These are phyloP conservation scores for Nakazawaea laoshanensis DNA, from an alignment of 805 yeast species.

Conservation along the genomic window DNA sequence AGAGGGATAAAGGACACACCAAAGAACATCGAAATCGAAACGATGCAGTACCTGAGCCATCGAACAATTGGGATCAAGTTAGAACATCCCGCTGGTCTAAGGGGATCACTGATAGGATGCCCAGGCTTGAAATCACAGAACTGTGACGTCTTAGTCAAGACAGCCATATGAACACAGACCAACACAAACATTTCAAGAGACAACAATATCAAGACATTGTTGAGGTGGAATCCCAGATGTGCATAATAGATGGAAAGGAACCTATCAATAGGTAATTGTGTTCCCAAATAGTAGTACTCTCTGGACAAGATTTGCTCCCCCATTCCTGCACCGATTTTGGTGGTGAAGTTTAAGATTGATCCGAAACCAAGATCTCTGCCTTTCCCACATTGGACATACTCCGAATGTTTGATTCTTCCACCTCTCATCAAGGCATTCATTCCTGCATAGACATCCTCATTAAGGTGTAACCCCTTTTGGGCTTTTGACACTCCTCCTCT, in stretches of 20 bases:
- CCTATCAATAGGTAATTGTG: constrained; percentile 70
- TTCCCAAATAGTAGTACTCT: constrained; percentile 72
- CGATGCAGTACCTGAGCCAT: constrained; percentile 67
- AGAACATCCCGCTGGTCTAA: constrained; percentile 62
- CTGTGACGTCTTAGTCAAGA: constrained; percentile 52
- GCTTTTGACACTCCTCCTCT: constrained; percentile 86
- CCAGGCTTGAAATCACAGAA: constrained; percentile 53
- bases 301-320: constrained; percentile 82
- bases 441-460: constrained; percentile 84
- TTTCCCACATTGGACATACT: constrained; percentile 79
- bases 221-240: constrained; percentile 80
- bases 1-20: constrained; percentile 68
- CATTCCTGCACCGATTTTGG: constrained; percentile 87
- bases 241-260: constrained; percentile 77
- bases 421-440: constrained; percentile 74
- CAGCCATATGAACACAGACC: constrained; percentile 51
- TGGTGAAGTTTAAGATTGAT: constrained; percentile 72
- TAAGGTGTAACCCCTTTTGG: constrained; percentile 73
- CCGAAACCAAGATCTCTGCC: constrained; percentile 84
- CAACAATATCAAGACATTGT: constrained; percentile 64
- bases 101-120: constrained; percentile 52
- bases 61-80: constrained; percentile 59
- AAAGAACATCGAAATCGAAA: constrained; percentile 69
- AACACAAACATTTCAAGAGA: constrained; percentile 58
- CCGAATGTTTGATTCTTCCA: constrained; percentile 79